These are phyloP conservation scores for Imleria badia DNA, from an alignment of 768 basidiomycete species.

Conservation along the genomic window DNA sequence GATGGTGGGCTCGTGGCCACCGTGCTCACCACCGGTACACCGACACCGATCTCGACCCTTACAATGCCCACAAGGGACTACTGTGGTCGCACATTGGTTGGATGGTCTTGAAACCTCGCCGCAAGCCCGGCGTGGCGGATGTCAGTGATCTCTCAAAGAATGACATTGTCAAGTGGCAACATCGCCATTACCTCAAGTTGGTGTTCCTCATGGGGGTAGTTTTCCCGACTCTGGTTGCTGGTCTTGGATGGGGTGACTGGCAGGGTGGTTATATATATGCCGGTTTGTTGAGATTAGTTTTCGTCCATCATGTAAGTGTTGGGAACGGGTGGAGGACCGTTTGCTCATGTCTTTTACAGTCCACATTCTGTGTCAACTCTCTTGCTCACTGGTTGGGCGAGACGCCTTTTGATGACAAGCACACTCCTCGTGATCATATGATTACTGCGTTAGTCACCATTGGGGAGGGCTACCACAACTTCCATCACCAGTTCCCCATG, in stretches of 20 bases:
- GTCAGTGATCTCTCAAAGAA: slow-evolving; percentile 83
- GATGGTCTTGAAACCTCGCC: slow-evolving; percentile 91
- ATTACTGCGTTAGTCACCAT: slow-evolving; percentile 88
- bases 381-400: slow-evolving; percentile 97
- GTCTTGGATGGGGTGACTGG: slow-evolving; percentile 83
- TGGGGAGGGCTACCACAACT: slow-evolving; percentile 98
- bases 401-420: slow-evolving; percentile 91
- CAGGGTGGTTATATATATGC: slow-evolving; percentile 86
- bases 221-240: slow-evolving; percentile 76
- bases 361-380: slow-evolving; percentile 96
- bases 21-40: slow-evolving; percentile 97
- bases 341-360: slow-evolving; percentile 43
- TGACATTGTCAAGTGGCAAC: slow-evolving; percentile 83
- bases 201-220: slow-evolving; percentile 69
- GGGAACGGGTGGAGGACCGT: not conserved
- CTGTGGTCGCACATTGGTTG: slow-evolving; percentile 86
- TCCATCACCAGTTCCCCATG: slow-evolving; percentile 97
- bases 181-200: slow-evolving; percentile 71
- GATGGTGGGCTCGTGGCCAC: slow-evolving; percentile 99
- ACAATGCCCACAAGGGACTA: slow-evolving; percentile 89
- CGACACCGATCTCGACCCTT: slow-evolving; percentile 95
- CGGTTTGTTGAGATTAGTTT: slow-evolving; percentile 70
- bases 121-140: slow-evolving; percentile 88
- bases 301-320: slow-evolving; percentile 81
- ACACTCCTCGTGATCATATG: slow-evolving; percentile 87